Base-by-base conservation (phyloP, 2,329 filamentous ascomycete species). In the Cryphonectria parasitica region DNA sequence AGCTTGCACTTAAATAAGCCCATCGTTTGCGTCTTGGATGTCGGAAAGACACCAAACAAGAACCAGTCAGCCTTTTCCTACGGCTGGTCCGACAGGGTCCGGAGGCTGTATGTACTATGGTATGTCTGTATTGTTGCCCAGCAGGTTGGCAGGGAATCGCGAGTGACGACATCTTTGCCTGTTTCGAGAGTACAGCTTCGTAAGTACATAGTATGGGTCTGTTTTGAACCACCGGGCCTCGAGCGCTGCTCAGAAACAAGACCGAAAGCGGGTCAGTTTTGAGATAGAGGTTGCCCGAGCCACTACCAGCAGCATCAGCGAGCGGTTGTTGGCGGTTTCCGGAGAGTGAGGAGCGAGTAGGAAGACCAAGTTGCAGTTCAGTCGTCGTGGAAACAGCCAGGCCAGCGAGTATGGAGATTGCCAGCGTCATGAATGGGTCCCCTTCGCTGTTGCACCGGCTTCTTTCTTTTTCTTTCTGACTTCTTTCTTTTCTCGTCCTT, bases 351-450 rank as follows among this genome's bases (percentile, higher is more conserved):
- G 10, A 39, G 8, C 3, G 36, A 39, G 36, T 11, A 39, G 45
- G n/a, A 49, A 49, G 3, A 10, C 6, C 8, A n/a, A 49, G 45
- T 49, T 49, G 45, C 58, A 52, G 43, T 6, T 62, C 36, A 49
- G 70, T 72, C 70, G 70, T 72, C 70, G 68, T 70, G 70, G 68
- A 70, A 69, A 68, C 68, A 66, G 65, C 58, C 31, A 49, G 43
- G 52, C 60, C 43, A n/a, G 36, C 54, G 36, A 28, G 65, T 43
- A 52, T 49, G 61, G 69, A 58, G 56, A 36, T 56, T 65, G 64
- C 31, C 64, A 65, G 28, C 64, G 28, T 41, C 28, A 31, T 65
- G 45, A 64, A 39, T 66, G 39, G 52, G 41, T 45, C 64, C 68
- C 15, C 22, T 22, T 22, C 22, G 22, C 45, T 31, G 54, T 62